A percentile compares a stretch with the other conserved stretches of the same genome.
Evolutionary conservation across 139 green algal species (phyloP).

Genomic region (Picochlorum costavermella): DNA sequence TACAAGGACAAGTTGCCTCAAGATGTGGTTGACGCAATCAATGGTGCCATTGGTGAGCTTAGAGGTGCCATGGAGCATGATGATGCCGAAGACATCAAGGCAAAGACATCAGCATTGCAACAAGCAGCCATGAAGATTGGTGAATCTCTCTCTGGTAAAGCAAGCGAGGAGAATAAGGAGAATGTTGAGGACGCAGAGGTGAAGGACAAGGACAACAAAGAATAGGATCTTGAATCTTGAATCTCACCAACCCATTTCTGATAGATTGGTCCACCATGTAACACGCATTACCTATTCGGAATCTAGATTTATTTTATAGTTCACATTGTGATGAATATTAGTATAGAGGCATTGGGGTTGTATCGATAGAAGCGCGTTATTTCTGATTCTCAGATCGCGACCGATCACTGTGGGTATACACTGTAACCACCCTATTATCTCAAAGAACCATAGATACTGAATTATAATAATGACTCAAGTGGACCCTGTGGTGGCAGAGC

Average conservation of each 20-base stretch:
- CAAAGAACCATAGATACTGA: neutral
- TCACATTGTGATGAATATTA: too few species aligned
- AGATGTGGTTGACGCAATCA: conserved; percentile 83
- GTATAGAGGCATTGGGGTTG: too few species aligned
- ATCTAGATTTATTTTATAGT: too few species aligned
- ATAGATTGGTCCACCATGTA: too few species aligned
- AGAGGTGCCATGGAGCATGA: conserved; percentile 44
- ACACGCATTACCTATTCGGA: too few species aligned
- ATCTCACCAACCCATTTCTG: neutral
- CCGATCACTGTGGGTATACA: too few species aligned
- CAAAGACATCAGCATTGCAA: conserved; percentile 72
- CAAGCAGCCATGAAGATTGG: conserved; percentile 95
- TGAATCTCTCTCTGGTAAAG: conserved; percentile 55
- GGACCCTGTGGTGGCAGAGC: neutral
- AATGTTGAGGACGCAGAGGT: conserved; percentile 28
- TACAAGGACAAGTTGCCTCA: conserved; percentile 76
- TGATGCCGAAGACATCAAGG: conserved; percentile 31
- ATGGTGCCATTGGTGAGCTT: conserved; percentile 64
- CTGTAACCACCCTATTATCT: too few species aligned
- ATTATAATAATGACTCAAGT: neutral
- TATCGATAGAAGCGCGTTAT: too few species aligned
- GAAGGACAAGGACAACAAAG: conserved; percentile 14
- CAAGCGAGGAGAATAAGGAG: conserved; percentile 5
- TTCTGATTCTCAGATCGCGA: too few species aligned
- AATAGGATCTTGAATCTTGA: too few species aligned